Conservation (phyloP, 257 asterid genomes). For the Solanum pennellii region DNA sequence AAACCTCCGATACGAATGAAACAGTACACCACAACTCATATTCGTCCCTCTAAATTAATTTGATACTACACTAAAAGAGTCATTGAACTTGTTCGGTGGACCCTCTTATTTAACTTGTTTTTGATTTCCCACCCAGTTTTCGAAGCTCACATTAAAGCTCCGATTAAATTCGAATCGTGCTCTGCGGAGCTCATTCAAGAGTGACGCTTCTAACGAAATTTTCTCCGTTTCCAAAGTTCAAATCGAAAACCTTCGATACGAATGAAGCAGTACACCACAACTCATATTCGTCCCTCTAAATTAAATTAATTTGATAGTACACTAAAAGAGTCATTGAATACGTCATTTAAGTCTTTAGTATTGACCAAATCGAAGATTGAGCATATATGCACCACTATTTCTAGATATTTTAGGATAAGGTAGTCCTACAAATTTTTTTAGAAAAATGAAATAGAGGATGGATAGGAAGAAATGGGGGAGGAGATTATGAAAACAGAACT, state of each 20-base stretch:
- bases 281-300: no score
- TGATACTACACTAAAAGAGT: background rate
- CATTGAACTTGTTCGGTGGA: background rate
- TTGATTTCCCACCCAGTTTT: no score
- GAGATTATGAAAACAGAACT: no score
- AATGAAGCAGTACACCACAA: no score
- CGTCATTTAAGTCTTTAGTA: background rate
- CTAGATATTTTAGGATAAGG: background rate
- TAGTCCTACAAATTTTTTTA: background rate
- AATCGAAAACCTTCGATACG: rapidly evolving
- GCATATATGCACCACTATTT: background rate
- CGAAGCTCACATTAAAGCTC: no score
- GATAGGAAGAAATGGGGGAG: no score
- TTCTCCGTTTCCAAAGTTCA: rapidly evolving
- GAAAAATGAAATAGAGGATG: no score
- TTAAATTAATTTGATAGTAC: background rate
- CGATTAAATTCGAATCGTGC: no score
- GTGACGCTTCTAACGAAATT: no score
- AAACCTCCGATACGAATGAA: rapidly evolving
- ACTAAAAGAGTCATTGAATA: background rate
- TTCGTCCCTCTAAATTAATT: background rate
- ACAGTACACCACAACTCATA: no score
- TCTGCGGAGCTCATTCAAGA: no score
- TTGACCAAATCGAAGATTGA: background rate
- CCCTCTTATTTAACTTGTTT: background rate